Evolutionary conservation across 345 rosid species (phyloP).

Genomic region (Heritiera littoralis): DNA sequence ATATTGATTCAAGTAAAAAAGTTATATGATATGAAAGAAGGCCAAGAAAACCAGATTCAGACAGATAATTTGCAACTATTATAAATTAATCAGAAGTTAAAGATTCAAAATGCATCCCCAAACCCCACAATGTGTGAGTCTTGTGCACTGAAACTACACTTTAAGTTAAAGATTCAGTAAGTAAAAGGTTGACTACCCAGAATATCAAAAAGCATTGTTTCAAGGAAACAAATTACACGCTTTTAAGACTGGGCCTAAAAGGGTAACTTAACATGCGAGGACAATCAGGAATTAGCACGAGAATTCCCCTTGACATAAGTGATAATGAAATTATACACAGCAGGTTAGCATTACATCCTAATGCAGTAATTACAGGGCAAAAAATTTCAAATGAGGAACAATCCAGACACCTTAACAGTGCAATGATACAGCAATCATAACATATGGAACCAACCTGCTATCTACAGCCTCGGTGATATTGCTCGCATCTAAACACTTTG

Average conservation of each 20-base stretch:
- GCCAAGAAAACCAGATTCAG: neutral
- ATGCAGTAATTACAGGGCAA: neutral
- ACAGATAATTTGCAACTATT: neutral
- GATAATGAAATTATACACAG: neutral
- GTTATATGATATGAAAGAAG: neutral
- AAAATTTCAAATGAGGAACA: conserved; percentile 3
- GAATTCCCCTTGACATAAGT: neutral
- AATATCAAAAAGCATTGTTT: neutral
- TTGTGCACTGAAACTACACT: too few relatives aligned
- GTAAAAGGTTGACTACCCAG: neutral
- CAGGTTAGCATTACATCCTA: neutral
- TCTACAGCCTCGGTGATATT: conserved; percentile 56
- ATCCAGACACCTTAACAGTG: neutral
- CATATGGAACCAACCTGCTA: conserved; percentile 41
- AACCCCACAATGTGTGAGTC: too few relatives aligned
- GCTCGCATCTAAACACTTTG: conserved; percentile 49
- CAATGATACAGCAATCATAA: conserved; percentile 6
- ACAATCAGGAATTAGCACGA: neutral
- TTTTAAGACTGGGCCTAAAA: neutral
- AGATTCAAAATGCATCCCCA: neutral
- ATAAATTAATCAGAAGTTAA: neutral
- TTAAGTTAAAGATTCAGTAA: neutral
- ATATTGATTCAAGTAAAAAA: neutral
- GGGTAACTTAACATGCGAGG: conserved; percentile 14
- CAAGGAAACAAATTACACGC: neutral